Evolutionary conservation across 345 rosid genomes (phyloP), one percentile per base, ranked within the genome.

Genomic region (Arabis hirsuta): DNA sequence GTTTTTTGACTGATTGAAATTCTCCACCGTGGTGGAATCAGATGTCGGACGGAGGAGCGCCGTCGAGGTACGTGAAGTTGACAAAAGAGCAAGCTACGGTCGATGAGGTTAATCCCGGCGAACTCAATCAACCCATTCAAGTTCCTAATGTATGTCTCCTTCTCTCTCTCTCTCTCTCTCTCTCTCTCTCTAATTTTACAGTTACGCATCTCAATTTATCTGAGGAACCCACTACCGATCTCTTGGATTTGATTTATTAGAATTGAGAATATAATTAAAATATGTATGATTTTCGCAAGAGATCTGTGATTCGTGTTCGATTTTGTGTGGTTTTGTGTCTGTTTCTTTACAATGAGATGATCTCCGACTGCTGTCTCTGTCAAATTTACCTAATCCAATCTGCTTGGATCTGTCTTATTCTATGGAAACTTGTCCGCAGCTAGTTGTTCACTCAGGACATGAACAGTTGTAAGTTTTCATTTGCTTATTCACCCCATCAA

Each of bases 51-150:
- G 96, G 86, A 50, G 82, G 83, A 44, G 83, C 77, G n/a, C 79
- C 86, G 44, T 89, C 97, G 52, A 73, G 83, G 14, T 94, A 94
- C 65, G 98, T 94, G 61, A 94, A 94, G 81, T 60, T 94, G 56
- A 88, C 80, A 0, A 90, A 90, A 69, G 98, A 89, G 14, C 98
- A 90, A 73, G 82, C 78, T 14, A 88, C 84, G 5, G 31, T 79
- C 24, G 92, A 91, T 72, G 92, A 94, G 65, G 86, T 91, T 60
- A 88, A 76, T 81, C 92, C 98, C 46, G 98, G 98, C 4, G 98
- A 94, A 80, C 96, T 95, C 72, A 95, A 91, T 83, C 99, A 88
- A 76, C 99, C 99, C 5, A 86, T 95, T 67, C 88, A 90, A 19
- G 96, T 91, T 78, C 92, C 96, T 78, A 97, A 95, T 86, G 97